These are phyloP conservation scores for Diospyros kaki DNA, from an alignment of 148 eudicot species.

Conservation along the genomic window DNA sequence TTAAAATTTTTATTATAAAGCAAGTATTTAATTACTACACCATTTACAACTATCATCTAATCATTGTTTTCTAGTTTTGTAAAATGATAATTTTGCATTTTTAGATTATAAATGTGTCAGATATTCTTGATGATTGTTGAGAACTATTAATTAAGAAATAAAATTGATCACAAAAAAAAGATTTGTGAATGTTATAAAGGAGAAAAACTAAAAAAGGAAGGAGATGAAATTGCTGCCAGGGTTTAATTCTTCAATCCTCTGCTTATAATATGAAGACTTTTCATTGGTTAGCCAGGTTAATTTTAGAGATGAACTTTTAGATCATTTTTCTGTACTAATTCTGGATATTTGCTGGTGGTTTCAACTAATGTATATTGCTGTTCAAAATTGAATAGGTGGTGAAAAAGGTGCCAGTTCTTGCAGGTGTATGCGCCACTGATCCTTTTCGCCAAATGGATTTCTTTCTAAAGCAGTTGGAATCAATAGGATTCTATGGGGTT, in stretches of 20 bases:
- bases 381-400: conserved; percentile 59
- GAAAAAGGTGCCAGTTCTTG: conserved; percentile 84
- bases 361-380: conserved; percentile 13
- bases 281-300: background rate
- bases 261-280: background rate
- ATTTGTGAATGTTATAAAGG: background rate
- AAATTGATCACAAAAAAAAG: background rate
- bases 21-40: background rate
- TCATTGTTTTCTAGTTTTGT: background rate
- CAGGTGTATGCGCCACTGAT: conserved; percentile 96
- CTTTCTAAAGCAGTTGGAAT: conserved; percentile 77
- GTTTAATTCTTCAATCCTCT: background rate
- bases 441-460: conserved; percentile 91
- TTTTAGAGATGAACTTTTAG: background rate
- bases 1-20: background rate
- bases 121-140: background rate
- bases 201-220: background rate
- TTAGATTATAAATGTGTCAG: background rate
- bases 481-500: conserved; percentile 81
- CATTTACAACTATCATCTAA: background rate
- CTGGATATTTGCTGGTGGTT: background rate
- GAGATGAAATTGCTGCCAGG: conserved; percentile 1
- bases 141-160: background rate
- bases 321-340: conserved; percentile 5
- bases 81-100: background rate